Percentiles rank a stretch among this genome's conserved stretches.
Conservation (phyloP, 768 basidiomycete genomes). For the Leucosporidium yakuticum region DNA sequence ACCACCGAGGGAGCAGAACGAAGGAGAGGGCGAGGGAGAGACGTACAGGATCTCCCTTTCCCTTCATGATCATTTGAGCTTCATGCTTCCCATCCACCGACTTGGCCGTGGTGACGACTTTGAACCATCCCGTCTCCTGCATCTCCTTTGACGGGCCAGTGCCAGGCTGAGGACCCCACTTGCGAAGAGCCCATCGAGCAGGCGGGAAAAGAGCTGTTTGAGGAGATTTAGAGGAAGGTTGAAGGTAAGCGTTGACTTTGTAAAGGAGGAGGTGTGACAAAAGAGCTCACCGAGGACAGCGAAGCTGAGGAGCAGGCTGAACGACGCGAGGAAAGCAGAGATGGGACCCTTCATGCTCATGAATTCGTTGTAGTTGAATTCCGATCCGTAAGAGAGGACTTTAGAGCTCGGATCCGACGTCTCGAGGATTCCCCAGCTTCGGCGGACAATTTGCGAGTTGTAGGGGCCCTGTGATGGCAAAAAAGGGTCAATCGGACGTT, state of each 20-base stretch:
- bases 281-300: conserved; percentile 4
- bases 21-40: too few relatives aligned
- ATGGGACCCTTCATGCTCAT: conserved; percentile 29
- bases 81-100: conserved; percentile 50
- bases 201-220: conserved; percentile 20
- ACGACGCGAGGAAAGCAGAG: conserved; percentile 18
- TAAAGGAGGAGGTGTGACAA: neutral
- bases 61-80: conserved; percentile 59
- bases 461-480: conserved; percentile 49
- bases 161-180: conserved; percentile 47
- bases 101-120: conserved; percentile 64
- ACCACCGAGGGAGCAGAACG: too few relatives aligned
- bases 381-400: conserved; percentile 55
- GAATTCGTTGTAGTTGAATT: conserved; percentile 74
- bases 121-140: conserved; percentile 57
- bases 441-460: conserved; percentile 54
- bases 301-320: conserved; percentile 16
- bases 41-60: conserved; percentile 62
- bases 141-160: conserved; percentile 60
- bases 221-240: neutral
- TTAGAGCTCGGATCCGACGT: conserved; percentile 32
- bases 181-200: conserved; percentile 12
- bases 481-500: conserved; percentile 28
- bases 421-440: conserved; percentile 55
- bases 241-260: neutral